Base-by-base conservation (phyloP, 106 monocot genomes). In the Alisma plantagoaquatica region DNA sequence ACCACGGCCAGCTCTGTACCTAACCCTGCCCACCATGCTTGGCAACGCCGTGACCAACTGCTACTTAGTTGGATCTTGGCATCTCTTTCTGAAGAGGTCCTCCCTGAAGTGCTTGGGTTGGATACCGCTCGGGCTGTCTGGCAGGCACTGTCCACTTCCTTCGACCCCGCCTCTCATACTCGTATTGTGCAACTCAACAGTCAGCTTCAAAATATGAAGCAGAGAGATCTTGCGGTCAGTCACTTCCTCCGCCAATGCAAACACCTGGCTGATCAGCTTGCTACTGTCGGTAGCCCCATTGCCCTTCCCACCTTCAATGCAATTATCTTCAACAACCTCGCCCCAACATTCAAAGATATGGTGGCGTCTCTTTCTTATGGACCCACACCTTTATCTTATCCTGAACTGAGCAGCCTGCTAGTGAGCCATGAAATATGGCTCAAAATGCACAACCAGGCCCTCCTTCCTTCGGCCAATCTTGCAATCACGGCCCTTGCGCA, bases 221-320 rank as follows among this genome's bases (percentile, higher is more conserved):
- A 38, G 24, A 23, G 56, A 4, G 56, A 56, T 12, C 33, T 16
- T 22, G 10, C 33, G 2, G 33, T 56, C 21, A 3, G 1, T 38
- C 21, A n/a, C 16, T 56, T 10, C 23, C 33, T 56, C 18, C 56
- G 41, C 20, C 18, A 56, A 35, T 32, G 35, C 33, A 56, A 56
- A 38, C 3, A 12, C 16, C 6, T 35, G 5, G 19, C 19, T 23
- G 56, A 56, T 38, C 16, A 56, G 12, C 56, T 56, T 23, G 35
- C 35, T 2, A 8, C 56, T 21, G 21, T 41, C 12, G 21, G 35
- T 11, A 7, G 15, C 18, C 56, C 56, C 17, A 19, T 56, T 23
- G 1, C 19, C 23, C 12, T 15, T 23, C 18, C 33, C 2, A 38
- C 33, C 14, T 21, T 56, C 6, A 19, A 35, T 35, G 19, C 33